Evolutionary conservation across 805 yeast species (phyloP), one percentile per base, ranked within the genome.

Genomic region (Myxozyma vanderwaltii): DNA sequence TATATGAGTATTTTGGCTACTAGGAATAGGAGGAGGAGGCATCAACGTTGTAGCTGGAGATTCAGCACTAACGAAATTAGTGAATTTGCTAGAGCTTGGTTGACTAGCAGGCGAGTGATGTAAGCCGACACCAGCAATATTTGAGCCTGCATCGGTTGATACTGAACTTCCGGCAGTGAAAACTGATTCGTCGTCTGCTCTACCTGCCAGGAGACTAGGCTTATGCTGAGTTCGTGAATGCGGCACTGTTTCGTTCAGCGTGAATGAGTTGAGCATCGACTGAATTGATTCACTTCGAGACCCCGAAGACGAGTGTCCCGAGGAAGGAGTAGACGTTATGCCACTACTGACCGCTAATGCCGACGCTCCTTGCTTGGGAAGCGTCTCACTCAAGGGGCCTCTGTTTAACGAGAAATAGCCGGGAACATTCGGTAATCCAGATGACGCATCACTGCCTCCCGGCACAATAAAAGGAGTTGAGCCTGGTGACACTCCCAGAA

Each of bases 381-480:
- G 19, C 13, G 23, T n/a, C 27, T 59, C 63, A 38, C 31, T 21
- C 35, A 50, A 21, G 8, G 58, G 26, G 6, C 41, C 24, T 19
- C 47, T 58, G 39, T 48, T 62, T 33, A 62, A 47, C 23, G 65
- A 62, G 31, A 62, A 62, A 24, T 62, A 62, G 10, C 65, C 65
- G 7, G 65, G 65, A 8, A 61, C 63, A 21, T 31, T 40, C 1
- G 61, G 62, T 24, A 55, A 49, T 12, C 21, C 24, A 10, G 36
- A 31, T 2, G 44, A 36, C 6, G 52, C 31, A 15, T 41, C 49
- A 13, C 21, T 39, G 21, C 31, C 7, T 15, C 38, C 44, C 12
- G 58, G 58, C 19, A 46, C 21, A 41, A 62, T 44, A 31, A 21
- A 52, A 7, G 65, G 65, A 7, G 65, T 60, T 17, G 61, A 56